Percentiles rank a stretch among this genome's conserved stretches.
Evolutionary conservation across 2,329 filamentous ascomycete species (phyloP).

Genomic region (Colletotrichum trifolii): DNA sequence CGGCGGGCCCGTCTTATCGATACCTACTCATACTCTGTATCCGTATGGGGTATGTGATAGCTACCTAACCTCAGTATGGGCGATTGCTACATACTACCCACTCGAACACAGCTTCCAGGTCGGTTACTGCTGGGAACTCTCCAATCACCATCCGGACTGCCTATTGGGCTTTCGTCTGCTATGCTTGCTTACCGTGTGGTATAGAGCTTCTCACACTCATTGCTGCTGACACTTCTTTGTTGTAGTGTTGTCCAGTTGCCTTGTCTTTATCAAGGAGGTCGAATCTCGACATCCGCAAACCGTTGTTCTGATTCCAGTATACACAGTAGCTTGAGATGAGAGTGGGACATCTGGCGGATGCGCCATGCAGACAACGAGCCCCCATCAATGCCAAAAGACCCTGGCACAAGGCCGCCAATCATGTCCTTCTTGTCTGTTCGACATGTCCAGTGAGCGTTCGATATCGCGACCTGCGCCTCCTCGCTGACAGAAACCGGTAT

Average conservation of each 20-base stretch:
- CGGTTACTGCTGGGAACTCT: too few relatives aligned
- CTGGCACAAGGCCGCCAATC: conserved; percentile 23
- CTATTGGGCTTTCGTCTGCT: too few relatives aligned
- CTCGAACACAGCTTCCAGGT: too few relatives aligned
- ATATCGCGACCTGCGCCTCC: not conserved
- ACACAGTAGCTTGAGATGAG: conserved; percentile 22
- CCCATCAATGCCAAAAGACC: conserved; percentile 4
- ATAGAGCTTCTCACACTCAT: too few relatives aligned
- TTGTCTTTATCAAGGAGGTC: conserved; percentile 29
- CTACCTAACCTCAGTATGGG: not conserved
- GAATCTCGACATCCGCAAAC: conserved; percentile 11
- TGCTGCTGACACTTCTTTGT: too few relatives aligned
- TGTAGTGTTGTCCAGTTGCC: not conserved
- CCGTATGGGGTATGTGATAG: not conserved
- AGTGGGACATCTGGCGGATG: conserved; percentile 17
- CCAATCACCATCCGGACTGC: too few relatives aligned
- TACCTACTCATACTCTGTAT: not conserved
- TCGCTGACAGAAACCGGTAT: not conserved
- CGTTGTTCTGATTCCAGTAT: conserved; percentile 14
- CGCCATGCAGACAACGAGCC: conserved; percentile 11
- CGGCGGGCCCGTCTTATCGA: conserved; percentile 21
- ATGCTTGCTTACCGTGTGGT: too few relatives aligned
- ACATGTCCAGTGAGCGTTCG: not conserved
- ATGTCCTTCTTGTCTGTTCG: not conserved
- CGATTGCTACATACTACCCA: too few relatives aligned